Evolutionary conservation across 1,284 basidiomycete species (phyloP).

Genomic region (Sanghuangporus baumii): DNA sequence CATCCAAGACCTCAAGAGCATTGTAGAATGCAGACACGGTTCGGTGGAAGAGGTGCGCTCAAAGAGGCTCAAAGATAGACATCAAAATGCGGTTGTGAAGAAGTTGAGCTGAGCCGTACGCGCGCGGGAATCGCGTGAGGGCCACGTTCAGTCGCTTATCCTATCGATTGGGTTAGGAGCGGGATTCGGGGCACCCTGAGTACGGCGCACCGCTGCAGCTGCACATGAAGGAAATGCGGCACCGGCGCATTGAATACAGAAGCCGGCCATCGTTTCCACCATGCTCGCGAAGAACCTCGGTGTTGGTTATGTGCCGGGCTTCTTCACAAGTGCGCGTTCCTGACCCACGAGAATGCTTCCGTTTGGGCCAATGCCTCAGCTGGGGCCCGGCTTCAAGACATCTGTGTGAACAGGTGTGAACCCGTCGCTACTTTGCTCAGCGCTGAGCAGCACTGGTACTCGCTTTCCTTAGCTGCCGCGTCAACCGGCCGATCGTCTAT

Average conservation of each 20-base stretch:
- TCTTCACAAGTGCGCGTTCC: background rate
- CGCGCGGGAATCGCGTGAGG: background rate
- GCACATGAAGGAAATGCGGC: background rate
- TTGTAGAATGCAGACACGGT: too few relatives aligned
- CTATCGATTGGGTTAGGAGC: background rate
- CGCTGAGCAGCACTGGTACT: background rate
- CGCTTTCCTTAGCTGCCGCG: background rate
- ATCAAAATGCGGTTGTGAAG: background rate
- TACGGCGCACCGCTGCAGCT: background rate
- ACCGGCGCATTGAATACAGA: background rate
- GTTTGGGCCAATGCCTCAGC: background rate
- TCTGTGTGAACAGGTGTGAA: background rate
- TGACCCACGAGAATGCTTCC: background rate
- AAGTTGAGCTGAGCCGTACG: background rate
- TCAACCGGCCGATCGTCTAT: background rate
- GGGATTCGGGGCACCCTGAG: background rate
- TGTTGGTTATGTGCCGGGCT: background rate
- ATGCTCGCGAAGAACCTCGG: background rate
- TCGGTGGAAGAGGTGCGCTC: too few relatives aligned
- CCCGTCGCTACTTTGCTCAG: background rate
- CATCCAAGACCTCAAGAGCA: too few relatives aligned
- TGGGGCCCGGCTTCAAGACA: background rate
- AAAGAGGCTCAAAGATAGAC: background rate
- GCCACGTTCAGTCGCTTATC: background rate
- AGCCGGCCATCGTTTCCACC: background rate